These are phyloP conservation scores for Cladophialophora yegresii DNA, from an alignment of 2,329 filamentous ascomycete genomes.

Conservation along the genomic window DNA sequence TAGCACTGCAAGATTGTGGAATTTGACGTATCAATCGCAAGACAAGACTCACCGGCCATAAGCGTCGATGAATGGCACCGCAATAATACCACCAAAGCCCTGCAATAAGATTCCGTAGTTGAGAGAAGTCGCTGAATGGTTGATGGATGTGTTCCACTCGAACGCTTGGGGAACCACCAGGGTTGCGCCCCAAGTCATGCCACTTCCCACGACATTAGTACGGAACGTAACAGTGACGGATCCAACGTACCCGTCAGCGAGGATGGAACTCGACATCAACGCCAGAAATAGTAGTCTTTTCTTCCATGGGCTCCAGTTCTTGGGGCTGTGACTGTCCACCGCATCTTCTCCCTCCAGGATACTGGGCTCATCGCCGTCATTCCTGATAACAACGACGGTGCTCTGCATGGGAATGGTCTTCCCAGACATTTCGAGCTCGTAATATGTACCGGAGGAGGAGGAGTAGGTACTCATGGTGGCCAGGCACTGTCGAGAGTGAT, in stretches of 20 bases:
- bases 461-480: conserved; percentile 3
- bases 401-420: conserved; percentile 8
- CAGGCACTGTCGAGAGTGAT: neutral
- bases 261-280: conserved; percentile 42
- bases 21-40: neutral
- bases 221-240: neutral
- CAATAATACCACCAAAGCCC: conserved; percentile 44
- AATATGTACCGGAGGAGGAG: neutral
- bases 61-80: conserved; percentile 45
- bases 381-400: conserved; percentile 15
- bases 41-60: conserved; percentile 43
- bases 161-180: conserved; percentile 44
- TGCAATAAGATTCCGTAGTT: conserved; percentile 46
- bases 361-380: conserved; percentile 32
- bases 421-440: conserved; percentile 3
- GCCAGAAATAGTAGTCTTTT: conserved; percentile 42
- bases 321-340: conserved; percentile 37
- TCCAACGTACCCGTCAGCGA: conserved; percentile 42
- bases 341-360: conserved; percentile 30
- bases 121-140: conserved; percentile 44
- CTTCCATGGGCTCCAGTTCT: conserved; percentile 39
- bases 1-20: neutral
- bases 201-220: conserved; percentile 18
- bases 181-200: conserved; percentile 48
- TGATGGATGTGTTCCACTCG: conserved; percentile 41